Evolutionary conservation across 2,329 filamentous ascomycete genomes (phyloP).

Genomic region (Pyricularia sp.): DNA sequence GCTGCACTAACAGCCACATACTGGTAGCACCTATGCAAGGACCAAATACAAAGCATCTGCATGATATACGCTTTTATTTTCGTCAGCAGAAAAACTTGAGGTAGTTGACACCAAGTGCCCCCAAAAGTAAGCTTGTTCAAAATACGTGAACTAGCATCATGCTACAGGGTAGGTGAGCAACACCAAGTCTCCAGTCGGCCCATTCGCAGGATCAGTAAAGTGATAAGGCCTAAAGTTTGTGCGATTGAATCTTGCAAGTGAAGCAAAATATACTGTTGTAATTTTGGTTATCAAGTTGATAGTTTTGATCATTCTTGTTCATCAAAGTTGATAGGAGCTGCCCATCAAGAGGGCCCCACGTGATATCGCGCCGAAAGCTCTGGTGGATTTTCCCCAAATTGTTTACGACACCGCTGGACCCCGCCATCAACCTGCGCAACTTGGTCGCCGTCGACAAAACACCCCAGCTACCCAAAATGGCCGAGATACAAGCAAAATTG

Average conservation of each 20-base stretch:
- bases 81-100: no score
- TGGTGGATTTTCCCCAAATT: not conserved
- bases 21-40: no score
- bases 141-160: no score
- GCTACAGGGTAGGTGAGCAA: no score
- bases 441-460: not conserved
- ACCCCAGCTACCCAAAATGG: slow-evolving; percentile 35
- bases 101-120: no score
- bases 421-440: not conserved
- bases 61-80: no score
- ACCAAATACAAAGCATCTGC: not conserved
- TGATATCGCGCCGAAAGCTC: not conserved
- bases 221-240: no score
- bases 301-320: not conserved
- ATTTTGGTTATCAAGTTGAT: not conserved
- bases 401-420: not conserved
- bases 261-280: no score
- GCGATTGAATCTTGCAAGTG: no score
- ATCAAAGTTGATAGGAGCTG: not conserved
- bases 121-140: no score
- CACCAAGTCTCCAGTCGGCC: no score
- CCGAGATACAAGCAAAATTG: slow-evolving; percentile 65
- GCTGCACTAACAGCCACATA: not conserved
- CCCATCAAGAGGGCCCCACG: not conserved
- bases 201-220: no score